These are phyloP conservation scores for Guillardia theta DNA, from an alignment of 78 protist genomes.

Conservation along the genomic window DNA sequence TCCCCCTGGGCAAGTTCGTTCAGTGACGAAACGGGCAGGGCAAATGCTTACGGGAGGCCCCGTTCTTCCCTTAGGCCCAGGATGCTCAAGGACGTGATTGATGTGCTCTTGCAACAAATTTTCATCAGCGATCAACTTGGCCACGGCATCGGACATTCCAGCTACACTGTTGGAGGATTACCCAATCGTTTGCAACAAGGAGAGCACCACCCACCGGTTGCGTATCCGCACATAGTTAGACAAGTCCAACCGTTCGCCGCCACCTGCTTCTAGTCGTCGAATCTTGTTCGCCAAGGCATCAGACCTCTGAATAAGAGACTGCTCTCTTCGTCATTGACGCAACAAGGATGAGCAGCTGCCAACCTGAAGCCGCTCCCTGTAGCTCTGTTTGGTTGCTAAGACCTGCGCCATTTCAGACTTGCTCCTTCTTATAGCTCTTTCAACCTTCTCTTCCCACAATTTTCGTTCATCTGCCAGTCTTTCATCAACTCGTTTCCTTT, in stretches of 20 bases:
- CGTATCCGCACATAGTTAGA: slow-evolving; percentile 1
- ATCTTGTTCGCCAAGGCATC: slow-evolving; percentile 2
- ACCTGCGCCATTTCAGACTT: too few relatives aligned
- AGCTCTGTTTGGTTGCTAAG: neutral
- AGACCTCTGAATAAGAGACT: neutral
- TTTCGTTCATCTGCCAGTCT: neutral
- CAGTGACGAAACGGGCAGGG: too few relatives aligned
- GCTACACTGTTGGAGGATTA: too few relatives aligned
- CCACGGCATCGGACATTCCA: neutral
- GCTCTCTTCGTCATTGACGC: too few relatives aligned
- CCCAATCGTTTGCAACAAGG: too few relatives aligned
- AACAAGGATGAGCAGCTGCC: too few relatives aligned
- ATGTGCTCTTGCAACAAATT: neutral
- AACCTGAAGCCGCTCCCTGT: neutral
- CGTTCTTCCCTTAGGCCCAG: neutral
- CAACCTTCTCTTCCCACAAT: neutral
- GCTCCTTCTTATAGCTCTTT: too few relatives aligned
- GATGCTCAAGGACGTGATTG: neutral
- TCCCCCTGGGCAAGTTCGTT: too few relatives aligned
- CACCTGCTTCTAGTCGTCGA: neutral
- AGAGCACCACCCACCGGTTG: too few relatives aligned
- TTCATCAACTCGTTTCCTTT: neutral
- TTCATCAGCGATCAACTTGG: neutral
- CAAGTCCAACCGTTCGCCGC: neutral
- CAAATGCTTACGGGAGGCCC: neutral